Percentiles rank a stretch among this genome's conserved stretches.
Conservation (phyloP, 2,329 filamentous ascomycete species). For the Pseudovirgaria hyperparasitica region DNA sequence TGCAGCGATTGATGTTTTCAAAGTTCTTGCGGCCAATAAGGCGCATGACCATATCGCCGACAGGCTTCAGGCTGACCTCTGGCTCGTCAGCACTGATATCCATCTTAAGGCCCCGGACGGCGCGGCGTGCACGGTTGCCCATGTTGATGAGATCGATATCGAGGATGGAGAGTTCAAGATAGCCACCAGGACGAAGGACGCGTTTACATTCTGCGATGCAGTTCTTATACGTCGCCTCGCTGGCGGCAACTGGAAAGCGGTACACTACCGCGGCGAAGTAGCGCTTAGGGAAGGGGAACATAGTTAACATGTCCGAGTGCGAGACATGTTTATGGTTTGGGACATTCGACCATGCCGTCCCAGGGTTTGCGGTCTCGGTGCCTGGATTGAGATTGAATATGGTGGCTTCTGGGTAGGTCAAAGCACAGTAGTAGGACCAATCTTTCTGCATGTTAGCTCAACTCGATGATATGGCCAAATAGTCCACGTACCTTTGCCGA, state of each 20-base stretch:
- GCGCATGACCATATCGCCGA: conserved; percentile 45
- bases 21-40: conserved; percentile 59
- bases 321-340: conserved; percentile 66
- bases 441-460: conserved; percentile 43
- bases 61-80: conserved; percentile 44
- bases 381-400: conserved; percentile 56
- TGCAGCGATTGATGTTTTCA: conserved; percentile 58
- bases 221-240: conserved; percentile 56
- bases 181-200: conserved; percentile 65
- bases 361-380: conserved; percentile 6
- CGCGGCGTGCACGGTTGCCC: conserved; percentile 56
- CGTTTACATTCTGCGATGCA: conserved; percentile 64
- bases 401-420: conserved; percentile 61
- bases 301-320: conserved; percentile 47
- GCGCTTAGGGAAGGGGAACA: conserved; percentile 63
- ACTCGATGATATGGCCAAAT: no score
- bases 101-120: conserved; percentile 60
- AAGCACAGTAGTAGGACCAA: conserved; percentile 76
- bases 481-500: conserved; percentile 49
- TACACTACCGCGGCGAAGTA: conserved; percentile 68
- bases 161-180: conserved; percentile 65
- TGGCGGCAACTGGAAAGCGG: conserved; percentile 59
- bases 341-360: conserved; percentile 23
- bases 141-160: conserved; percentile 75
- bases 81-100: conserved; percentile 49